Conservation (phyloP, 2,329 filamentous ascomycete species). For the Helotiales sp. region DNA sequence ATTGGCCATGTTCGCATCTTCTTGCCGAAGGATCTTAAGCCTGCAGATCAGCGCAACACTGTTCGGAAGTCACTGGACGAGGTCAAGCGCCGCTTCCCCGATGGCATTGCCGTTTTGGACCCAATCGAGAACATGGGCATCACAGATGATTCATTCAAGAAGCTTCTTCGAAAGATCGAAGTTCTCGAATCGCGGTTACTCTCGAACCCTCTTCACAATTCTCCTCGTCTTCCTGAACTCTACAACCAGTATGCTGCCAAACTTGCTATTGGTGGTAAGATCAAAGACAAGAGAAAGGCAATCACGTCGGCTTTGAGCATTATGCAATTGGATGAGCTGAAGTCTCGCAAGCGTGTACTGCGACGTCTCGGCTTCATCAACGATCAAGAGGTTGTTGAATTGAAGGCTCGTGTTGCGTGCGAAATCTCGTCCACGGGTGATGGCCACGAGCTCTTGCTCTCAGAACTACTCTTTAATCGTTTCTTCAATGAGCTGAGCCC, state of each 20-base stretch:
- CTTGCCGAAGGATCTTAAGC: slow-evolving; percentile 76
- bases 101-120: slow-evolving; percentile 86
- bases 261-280: slow-evolving; percentile 74
- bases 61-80: slow-evolving; percentile 74
- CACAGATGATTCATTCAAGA: slow-evolving; percentile 89
- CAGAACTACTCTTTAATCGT: slow-evolving; percentile 91
- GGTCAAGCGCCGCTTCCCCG: slow-evolving; percentile 85
- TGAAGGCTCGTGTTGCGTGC: slow-evolving; percentile 96
- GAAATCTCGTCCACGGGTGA: slow-evolving; percentile 86
- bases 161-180: slow-evolving; percentile 92
- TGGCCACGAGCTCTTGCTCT: slow-evolving; percentile 91
- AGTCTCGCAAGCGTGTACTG: slow-evolving; percentile 92
- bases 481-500: slow-evolving; percentile 97
- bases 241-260: slow-evolving; percentile 89
- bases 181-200: slow-evolving; percentile 90
- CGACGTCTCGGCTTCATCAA: slow-evolving; percentile 95
- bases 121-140: slow-evolving; percentile 98
- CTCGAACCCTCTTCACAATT: slow-evolving; percentile 89
- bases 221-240: slow-evolving; percentile 78
- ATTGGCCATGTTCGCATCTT: slow-evolving; percentile 85
- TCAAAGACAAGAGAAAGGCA: slow-evolving; percentile 86
- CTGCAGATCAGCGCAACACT: slow-evolving; percentile 69
- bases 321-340: slow-evolving; percentile 93
- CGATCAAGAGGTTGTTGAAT: slow-evolving; percentile 90
- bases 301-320: slow-evolving; percentile 86